Evolutionary conservation across 345 rosid species (phyloP).

Genomic region (Psidium guajava): DNA sequence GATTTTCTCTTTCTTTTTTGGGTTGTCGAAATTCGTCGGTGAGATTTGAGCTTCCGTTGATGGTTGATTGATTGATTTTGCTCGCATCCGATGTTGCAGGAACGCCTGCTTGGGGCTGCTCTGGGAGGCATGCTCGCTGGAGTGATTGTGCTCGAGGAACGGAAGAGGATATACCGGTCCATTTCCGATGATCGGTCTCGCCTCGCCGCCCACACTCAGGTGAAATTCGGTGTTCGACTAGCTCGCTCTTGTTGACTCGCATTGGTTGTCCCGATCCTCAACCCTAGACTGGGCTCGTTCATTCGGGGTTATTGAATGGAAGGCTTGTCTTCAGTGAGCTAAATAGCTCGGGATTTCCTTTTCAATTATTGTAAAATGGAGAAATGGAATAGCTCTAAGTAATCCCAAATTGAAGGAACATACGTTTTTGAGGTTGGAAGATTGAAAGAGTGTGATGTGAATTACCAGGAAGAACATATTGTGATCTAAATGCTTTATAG

Average conservation of each 20-base stretch:
- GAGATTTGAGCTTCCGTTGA: neutral
- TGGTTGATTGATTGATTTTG: neutral
- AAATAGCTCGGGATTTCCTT: neutral
- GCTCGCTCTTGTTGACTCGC: neutral
- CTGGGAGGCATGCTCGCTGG: slow-evolving; percentile 55
- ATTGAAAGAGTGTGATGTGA: neutral
- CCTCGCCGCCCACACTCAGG: slow-evolving; percentile 38
- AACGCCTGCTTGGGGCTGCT: slow-evolving; percentile 73
- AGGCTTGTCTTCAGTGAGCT: no score
- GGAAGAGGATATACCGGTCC: slow-evolving; percentile 51
- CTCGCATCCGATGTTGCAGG: slow-evolving; percentile 15
- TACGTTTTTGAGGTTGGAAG: neutral
- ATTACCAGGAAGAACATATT: neutral
- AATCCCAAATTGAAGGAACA: neutral
- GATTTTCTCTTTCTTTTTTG: neutral
- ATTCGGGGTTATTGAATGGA: no score
- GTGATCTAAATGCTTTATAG: neutral
- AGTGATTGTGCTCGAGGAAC: slow-evolving; percentile 53
- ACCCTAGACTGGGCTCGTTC: neutral
- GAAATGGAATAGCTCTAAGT: neutral
- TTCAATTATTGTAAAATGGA: neutral
- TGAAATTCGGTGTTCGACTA: neutral
- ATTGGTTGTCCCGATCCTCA: neutral
- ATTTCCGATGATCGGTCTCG: slow-evolving; percentile 25
- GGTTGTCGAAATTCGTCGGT: neutral